phyloP scores from a whole-genome alignment of 805 yeast genomes.

The Debaryomyces tyrocola region DNA sequence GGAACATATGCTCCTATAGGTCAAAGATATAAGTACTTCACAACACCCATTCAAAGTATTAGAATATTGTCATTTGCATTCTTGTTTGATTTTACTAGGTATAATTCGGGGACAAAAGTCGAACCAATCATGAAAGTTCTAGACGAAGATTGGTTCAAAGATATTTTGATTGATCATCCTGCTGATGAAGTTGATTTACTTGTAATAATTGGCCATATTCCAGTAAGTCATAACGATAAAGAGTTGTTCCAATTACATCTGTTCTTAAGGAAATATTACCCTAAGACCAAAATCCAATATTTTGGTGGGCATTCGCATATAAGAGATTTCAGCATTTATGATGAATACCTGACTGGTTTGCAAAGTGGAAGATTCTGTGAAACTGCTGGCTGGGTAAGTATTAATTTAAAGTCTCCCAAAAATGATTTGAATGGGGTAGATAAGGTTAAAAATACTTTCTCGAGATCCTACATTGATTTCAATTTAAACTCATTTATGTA shows the following conservation, averaged over 20 bases:
- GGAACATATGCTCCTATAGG: constrained; percentile 66
- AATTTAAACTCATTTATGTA: constrained; percentile 66
- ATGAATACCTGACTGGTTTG: constrained; percentile 67
- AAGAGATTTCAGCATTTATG: constrained; percentile 75
- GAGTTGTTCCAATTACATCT: constrained; percentile 52
- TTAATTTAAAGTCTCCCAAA: constrained; percentile 33
- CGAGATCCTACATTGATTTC: constrained; percentile 80
- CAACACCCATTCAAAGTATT: constrained; percentile 52
- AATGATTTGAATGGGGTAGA: constrained; percentile 2
- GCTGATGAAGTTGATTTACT: constrained; percentile 56
- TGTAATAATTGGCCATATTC: constrained; percentile 78
- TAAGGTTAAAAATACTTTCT: constrained; percentile 24
- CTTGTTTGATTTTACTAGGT: constrained; percentile 69
- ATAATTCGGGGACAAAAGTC: constrained; percentile 62
- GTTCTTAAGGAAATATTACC: constrained; percentile 56
- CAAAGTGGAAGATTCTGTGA: constrained; percentile 94
- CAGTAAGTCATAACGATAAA: constrained; percentile 52
- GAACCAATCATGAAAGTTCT: constrained; percentile 57
- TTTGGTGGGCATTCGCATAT: constrained; percentile 96
- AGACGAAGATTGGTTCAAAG: constrained; percentile 63
- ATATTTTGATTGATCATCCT: constrained; percentile 34
- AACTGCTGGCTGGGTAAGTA: constrained; percentile 84
- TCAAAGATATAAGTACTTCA: constrained; percentile 59
- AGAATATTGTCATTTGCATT: constrained; percentile 74
- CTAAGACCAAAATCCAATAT: constrained; percentile 69